Conservation (phyloP, 2,329 filamentous ascomycete genomes). For the Alternaria triticina region DNA sequence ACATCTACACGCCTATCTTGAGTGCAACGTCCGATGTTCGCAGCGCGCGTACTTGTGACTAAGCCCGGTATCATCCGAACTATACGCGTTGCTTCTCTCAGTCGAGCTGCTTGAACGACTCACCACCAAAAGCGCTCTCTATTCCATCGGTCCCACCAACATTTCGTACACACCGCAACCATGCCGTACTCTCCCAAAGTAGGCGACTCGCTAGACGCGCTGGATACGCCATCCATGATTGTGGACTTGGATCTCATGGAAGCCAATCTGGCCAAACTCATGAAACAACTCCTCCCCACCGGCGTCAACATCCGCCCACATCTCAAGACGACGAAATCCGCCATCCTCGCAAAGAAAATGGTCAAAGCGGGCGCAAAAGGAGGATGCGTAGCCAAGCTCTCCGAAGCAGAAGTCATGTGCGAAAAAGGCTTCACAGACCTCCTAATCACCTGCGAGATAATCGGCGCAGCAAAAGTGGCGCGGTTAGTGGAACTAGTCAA, state of each 20-base stretch:
- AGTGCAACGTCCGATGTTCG: conserved; percentile 7
- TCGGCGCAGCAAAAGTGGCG: conserved; percentile 56
- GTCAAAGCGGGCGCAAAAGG: conserved; percentile 57
- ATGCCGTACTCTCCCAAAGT: conserved; percentile 51
- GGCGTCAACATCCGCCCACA: conserved; percentile 58
- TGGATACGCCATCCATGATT: conserved; percentile 64
- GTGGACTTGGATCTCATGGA: conserved; percentile 62
- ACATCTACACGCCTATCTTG: conserved; percentile 4
- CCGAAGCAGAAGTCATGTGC: conserved; percentile 50
- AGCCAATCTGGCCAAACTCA: conserved; percentile 57
- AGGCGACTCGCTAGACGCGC: conserved; percentile 52
- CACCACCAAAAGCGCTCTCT: background rate
- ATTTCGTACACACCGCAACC: conserved; percentile 1
- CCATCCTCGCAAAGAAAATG: conserved; percentile 54
- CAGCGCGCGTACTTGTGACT: background rate
- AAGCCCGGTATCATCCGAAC: background rate
- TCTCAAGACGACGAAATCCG: conserved; percentile 62
- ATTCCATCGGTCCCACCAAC: background rate
- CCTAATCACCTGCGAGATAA: conserved; percentile 60
- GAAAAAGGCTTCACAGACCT: conserved; percentile 56
- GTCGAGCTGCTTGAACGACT: background rate
- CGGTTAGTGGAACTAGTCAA: conserved; percentile 55
- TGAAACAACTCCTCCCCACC: conserved; percentile 54
- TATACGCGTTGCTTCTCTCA: background rate
- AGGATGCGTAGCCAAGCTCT: conserved; percentile 60